These are phyloP conservation scores for Capillidium heterosporum DNA, from an alignment of 371 early-diverging fungal genomes.

Conservation along the genomic window DNA sequence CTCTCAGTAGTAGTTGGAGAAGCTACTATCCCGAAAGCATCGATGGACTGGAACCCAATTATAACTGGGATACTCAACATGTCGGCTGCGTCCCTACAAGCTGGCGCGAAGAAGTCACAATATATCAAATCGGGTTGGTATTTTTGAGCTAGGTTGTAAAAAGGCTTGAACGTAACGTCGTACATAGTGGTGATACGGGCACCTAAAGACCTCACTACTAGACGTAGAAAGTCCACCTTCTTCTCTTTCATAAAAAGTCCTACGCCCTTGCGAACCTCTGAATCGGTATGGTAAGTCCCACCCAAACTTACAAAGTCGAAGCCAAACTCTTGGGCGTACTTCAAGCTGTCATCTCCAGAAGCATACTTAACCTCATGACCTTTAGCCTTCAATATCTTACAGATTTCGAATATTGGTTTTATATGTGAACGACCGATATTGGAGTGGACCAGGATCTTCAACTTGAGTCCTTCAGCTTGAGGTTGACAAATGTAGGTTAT, in stretches of 20 bases:
- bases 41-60: not conserved
- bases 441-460: not conserved
- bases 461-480: not conserved
- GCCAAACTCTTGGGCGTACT: no score
- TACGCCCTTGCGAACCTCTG: not conserved
- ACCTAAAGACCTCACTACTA: not conserved
- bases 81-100: conserved; percentile 4
- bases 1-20: no score
- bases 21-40: not conserved
- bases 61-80: not conserved
- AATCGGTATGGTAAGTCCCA: not conserved
- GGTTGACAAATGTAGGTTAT: no score
- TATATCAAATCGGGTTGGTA: conserved; percentile 1
- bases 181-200: not conserved
- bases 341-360: not conserved
- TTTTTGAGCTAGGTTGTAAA: not conserved
- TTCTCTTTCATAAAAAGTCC: not conserved
- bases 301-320: not conserved
- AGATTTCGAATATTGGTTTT: not conserved
- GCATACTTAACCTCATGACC: not conserved
- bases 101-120: conserved; percentile 3
- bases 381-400: not conserved
- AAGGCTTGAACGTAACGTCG: not conserved
- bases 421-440: not conserved
- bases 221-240: not conserved